A percentile compares a stretch with the other conserved stretches of the same genome.
Evolutionary conservation across 2,329 filamentous ascomycete genomes (phyloP).

Genomic region (Penicillium paneum): DNA sequence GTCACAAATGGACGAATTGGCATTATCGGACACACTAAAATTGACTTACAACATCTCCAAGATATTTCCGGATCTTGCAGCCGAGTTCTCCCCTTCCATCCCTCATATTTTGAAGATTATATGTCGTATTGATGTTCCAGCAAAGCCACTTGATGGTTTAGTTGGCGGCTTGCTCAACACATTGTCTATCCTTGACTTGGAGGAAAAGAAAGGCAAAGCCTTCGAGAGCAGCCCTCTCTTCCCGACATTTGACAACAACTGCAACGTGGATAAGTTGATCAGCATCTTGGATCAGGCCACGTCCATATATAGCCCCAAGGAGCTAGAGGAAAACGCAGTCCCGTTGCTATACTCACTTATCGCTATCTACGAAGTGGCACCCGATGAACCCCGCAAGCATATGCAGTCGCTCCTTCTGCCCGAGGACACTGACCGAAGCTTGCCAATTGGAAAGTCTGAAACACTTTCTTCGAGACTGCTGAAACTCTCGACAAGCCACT

Average conservation of each 20-base stretch:
- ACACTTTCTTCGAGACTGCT: conserved; percentile 75
- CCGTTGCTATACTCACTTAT: conserved; percentile 73
- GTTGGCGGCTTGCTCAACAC: conserved; percentile 73
- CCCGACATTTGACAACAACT: conserved; percentile 59
- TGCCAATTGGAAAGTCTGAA: conserved; percentile 71
- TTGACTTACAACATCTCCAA: conserved; percentile 85
- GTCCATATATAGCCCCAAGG: conserved; percentile 59
- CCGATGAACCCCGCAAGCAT: conserved; percentile 57
- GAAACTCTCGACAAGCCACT: conserved; percentile 70
- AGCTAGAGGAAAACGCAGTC: conserved; percentile 69
- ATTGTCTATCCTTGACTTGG: conserved; percentile 72
- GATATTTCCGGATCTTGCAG: conserved; percentile 61
- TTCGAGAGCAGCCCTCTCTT: conserved; percentile 58
- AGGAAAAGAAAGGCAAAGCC: conserved; percentile 49
- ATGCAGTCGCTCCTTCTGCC: conserved; percentile 72
- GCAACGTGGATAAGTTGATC: conserved; percentile 63
- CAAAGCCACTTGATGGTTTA: conserved; percentile 69
- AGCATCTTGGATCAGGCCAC: conserved; percentile 67
- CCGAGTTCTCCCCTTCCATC: conserved; percentile 65
- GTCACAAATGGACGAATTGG: conserved; percentile 65
- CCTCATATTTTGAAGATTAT: conserved; percentile 70
- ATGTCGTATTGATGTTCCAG: conserved; percentile 55
- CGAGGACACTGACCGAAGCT: conserved; percentile 68
- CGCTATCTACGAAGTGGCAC: conserved; percentile 67
- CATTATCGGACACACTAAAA: conserved; percentile 78